Base-by-base conservation (phyloP, 805 yeast genomes). In the Tetrapisispora pingtungensis region DNA sequence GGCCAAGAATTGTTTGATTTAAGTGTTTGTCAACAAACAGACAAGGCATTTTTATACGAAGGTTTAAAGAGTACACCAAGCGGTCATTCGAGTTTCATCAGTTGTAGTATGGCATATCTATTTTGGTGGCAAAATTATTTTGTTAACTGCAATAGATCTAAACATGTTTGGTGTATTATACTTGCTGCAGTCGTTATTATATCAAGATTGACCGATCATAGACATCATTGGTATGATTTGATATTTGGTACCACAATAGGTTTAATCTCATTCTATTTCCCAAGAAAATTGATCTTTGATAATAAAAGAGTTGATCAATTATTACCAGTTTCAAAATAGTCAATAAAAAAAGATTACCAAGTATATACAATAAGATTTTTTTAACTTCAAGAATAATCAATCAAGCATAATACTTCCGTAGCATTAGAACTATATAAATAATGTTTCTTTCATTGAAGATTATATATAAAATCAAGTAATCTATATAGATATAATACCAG, bases 161-260 rank as follows among this genome's bases (percentile, higher is more conserved):
- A 53, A 18, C 58, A 57, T 48, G n/a, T 48, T 4, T 60, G 65
- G 65, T 58, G 63, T 38, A 49, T 50, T 3, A 13, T 52, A 3
- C 40, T 58, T 20, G 53, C 55, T 10, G 26, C 48, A 10, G 40
- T 55, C 18, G 61, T 60, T 15, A 58, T 60, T 58, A 41, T 52
- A 5, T 55, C 61, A 15, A 49, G 65, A 35, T 46, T 58, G 13
- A 42, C 52, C 2, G 65, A 60, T 42, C 59, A 60, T 43, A 55
- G 59, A 38, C 65, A 60, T 48, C 62, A 55, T 38, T 57, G 62
- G 61, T 57, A 56, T 45, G 65, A 60, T 45, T 52, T 59, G 10
- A 12, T 58, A 1, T 47, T 48, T 26, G 65, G 65, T 6, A 46
- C 50, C 12, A n/a, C 35, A 1, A 41, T 59, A 5, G 64, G 61